Evolutionary conservation across 2,329 filamentous ascomycete genomes (phyloP).

Genomic region (Sporothrix mexicana): DNA sequence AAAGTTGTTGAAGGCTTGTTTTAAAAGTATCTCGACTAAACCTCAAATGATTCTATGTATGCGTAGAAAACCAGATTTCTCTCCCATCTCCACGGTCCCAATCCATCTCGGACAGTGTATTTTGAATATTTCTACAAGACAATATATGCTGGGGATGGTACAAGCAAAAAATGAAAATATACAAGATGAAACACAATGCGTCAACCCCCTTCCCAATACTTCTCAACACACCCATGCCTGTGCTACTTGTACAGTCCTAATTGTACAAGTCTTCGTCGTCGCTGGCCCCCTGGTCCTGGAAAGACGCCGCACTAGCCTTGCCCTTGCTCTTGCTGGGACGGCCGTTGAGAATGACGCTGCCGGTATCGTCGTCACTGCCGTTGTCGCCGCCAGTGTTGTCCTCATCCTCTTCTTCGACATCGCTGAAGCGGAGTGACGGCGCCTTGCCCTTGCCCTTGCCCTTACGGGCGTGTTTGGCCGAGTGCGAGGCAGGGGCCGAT

Average conservation of each 20-base stretch:
- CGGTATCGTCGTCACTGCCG: conserved; percentile 41
- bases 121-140: conserved; percentile 1
- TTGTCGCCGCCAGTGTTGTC: conserved; percentile 37
- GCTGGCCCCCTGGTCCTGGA: conserved; percentile 60
- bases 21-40: not conserved
- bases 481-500: conserved; percentile 7
- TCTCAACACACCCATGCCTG: not conserved
- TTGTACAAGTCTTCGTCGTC: conserved; percentile 63
- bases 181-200: not conserved
- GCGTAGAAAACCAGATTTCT: not conserved
- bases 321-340: conserved; percentile 60
- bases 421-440: conserved; percentile 40
- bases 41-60: not conserved
- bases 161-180: conserved; percentile 2
- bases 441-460: conserved; percentile 47
- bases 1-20: not conserved
- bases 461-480: conserved; percentile 28
- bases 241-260: conserved; percentile 39
- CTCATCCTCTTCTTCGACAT: conserved; percentile 46
- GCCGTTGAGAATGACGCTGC: conserved; percentile 45
- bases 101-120: not conserved
- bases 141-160: conserved; percentile 24
- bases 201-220: not conserved
- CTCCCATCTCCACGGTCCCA: not conserved
- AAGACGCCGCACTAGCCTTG: conserved; percentile 48